Percentiles rank a stretch among this genome's conserved stretches.
These are phyloP conservation scores for Xylariaceae sp. DNA, from an alignment of 2,329 filamentous ascomycete species.

Conservation along the genomic window DNA sequence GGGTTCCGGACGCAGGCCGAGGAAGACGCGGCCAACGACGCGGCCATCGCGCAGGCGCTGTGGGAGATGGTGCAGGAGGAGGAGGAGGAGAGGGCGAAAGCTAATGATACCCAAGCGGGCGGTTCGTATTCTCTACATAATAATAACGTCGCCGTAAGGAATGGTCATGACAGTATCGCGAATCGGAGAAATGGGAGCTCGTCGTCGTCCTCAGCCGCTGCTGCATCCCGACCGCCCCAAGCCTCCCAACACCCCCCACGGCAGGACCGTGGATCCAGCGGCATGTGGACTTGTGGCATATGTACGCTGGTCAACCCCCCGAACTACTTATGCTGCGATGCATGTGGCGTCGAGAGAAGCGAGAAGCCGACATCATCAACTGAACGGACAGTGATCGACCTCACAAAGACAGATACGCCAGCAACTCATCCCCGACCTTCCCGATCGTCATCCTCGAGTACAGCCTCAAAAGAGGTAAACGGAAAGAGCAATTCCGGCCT, in stretches of 20 bases:
- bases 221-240: constrained; percentile 24
- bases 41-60: constrained; percentile 77
- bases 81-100: constrained; percentile 34
- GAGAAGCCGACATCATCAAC: constrained; percentile 21
- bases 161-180: background rate
- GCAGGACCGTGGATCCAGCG: constrained; percentile 3
- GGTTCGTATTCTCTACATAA: constrained; percentile 45
- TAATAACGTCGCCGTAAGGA: constrained; percentile 25
- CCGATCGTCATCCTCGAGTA: too few species aligned
- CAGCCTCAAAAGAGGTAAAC: too few species aligned
- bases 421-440: constrained; percentile 2
- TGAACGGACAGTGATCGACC: constrained; percentile 21
- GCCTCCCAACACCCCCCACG: constrained; percentile 6
- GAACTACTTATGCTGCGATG: constrained; percentile 50
- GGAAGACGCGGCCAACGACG: constrained; percentile 83
- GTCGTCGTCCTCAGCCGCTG: too few species aligned
- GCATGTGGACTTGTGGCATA: constrained; percentile 46
- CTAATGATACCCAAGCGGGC: constrained; percentile 43
- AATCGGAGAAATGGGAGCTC: constrained; percentile 40
- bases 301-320: constrained; percentile 54
- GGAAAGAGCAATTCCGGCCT: constrained; percentile 9
- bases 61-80: constrained; percentile 86
- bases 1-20: constrained; percentile 81
- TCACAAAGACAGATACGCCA: constrained; percentile 17
- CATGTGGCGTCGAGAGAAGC: constrained; percentile 44